A percentile compares a stretch with the other conserved stretches of the same genome.
phyloP scores from a whole-genome alignment of 257 asterid genomes.

The Gentiana macrophylla region DNA sequence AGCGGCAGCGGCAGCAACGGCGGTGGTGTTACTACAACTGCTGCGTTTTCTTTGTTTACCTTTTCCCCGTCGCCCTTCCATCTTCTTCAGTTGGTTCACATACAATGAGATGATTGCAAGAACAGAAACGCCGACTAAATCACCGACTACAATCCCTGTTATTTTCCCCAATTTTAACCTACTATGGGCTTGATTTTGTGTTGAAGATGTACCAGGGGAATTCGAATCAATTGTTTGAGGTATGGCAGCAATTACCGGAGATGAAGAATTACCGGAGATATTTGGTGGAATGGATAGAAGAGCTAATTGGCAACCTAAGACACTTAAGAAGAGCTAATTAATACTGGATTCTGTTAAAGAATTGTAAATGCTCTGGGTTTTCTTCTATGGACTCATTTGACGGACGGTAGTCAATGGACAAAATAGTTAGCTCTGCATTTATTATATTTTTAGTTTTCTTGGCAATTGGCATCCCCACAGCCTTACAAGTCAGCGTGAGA shows the following conservation, averaged over 20 bases:
- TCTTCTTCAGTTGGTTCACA: constrained; percentile 39
- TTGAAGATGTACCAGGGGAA: constrained; percentile 12
- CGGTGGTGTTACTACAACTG: too few relatives aligned
- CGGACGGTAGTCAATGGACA: too few relatives aligned
- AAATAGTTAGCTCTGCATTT: too few relatives aligned
- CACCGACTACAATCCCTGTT: constrained; percentile 54
- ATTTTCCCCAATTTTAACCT: constrained; percentile 50
- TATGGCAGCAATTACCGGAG: constrained; percentile 87
- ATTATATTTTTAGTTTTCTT: too few relatives aligned
- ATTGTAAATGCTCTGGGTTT: constrained; percentile 11
- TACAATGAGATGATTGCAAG: constrained; percentile 47
- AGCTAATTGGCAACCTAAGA: constrained; percentile 5
- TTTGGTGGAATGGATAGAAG: constrained; percentile 53
- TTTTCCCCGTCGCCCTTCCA: constrained; percentile 10
- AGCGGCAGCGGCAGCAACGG: too few relatives aligned
- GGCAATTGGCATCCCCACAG: too few relatives aligned
- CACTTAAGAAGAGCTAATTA: too few relatives aligned
- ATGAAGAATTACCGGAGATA: constrained; percentile 26
- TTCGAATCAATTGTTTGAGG: constrained; percentile 44
- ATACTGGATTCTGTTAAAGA: constrained; percentile 6
- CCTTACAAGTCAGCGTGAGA: too few relatives aligned
- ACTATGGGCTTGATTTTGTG: constrained; percentile 25
- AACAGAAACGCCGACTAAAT: constrained; percentile 60
- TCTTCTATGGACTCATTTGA: not conserved
- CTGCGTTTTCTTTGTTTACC: constrained; percentile 14